A percentile compares a stretch with the other conserved stretches of the same genome.
phyloP scores from a whole-genome alignment of 345 rosid genomes.

The Rhodamnia rubescens region DNA sequence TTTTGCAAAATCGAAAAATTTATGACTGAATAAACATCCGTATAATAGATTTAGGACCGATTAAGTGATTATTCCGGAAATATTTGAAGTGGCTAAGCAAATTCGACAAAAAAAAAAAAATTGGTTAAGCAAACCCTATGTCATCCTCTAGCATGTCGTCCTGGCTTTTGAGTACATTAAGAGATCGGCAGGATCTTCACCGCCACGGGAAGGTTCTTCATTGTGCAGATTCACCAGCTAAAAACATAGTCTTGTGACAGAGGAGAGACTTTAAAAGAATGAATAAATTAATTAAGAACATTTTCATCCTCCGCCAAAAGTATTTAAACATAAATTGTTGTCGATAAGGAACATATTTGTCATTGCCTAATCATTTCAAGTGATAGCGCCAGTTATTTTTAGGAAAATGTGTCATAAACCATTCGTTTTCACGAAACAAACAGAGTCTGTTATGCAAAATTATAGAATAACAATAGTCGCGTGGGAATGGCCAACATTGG shows the following conservation, averaged over 20 bases:
- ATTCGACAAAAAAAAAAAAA: not conserved
- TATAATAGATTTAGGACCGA: not conserved
- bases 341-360: too few species aligned
- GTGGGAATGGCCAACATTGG: not conserved
- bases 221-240: not conserved
- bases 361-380: too few species aligned
- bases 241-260: not conserved
- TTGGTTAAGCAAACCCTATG: not conserved
- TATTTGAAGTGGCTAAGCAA: not conserved
- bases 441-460: not conserved
- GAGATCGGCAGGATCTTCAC: not conserved
- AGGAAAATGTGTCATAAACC: too few species aligned
- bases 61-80: not conserved
- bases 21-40: not conserved
- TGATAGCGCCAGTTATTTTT: too few species aligned
- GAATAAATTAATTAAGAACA: too few species aligned
- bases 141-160: not conserved
- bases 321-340: too few species aligned
- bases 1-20: accelerated
- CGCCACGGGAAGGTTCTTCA: not conserved
- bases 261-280: too few species aligned
- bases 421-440: too few species aligned
- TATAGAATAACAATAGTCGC: not conserved
- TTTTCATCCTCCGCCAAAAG: too few species aligned
- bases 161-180: not conserved